Base-by-base conservation (phyloP, 2,329 filamentous ascomycete genomes). In the Pleomassaria siparia region DNA sequence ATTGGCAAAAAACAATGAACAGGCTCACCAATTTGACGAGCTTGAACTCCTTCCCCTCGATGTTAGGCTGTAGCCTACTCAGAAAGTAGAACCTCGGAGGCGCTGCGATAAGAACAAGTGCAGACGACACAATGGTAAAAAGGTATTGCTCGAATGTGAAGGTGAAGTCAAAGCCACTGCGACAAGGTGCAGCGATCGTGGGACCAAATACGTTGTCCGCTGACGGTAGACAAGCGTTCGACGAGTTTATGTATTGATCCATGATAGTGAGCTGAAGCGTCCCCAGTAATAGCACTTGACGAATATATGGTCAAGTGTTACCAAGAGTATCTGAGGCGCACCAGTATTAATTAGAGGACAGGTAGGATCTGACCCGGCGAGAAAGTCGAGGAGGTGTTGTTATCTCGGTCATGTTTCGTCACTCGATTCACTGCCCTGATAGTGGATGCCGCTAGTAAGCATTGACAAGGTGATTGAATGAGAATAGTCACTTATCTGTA, bases 71-170 rank as follows among this genome's bases (percentile, higher is more conserved):
- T 18, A 24, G 26, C 16, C 43, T 43, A 21, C 47, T 22, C 21
- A 50, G 16, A 29, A 21, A 24, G 18, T 50, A 47, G 12, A 35
- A 16, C 9, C 48, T 21, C 12, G 47, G 16, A 10, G 44, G 41
- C 12, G 43, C 40, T n/a, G 36, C 18, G 11, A 53, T n/a, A 2
- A 53, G 24, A 18, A 55, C 43, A 16, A 49, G 7, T 4, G 33
- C 33, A 3, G 42, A 49, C 11, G 77, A 77, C 2, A 75, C 58
- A 8, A 78, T 66, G 1, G 71, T 69, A n/a, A 80, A 67, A 41
- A 79, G 69, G 3, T 77, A 64, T 16, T 73, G 66, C 56, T 80
- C 77, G 44, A 81, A 80, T 22, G 67, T 70, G 41, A 79, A 60
- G 1, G 77, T 80, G 45, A 80, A 80, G 47, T 76, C 72, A n/a